Conservation (phyloP, 164 flowering plant genomes). For the Vitis rupestris region DNA sequence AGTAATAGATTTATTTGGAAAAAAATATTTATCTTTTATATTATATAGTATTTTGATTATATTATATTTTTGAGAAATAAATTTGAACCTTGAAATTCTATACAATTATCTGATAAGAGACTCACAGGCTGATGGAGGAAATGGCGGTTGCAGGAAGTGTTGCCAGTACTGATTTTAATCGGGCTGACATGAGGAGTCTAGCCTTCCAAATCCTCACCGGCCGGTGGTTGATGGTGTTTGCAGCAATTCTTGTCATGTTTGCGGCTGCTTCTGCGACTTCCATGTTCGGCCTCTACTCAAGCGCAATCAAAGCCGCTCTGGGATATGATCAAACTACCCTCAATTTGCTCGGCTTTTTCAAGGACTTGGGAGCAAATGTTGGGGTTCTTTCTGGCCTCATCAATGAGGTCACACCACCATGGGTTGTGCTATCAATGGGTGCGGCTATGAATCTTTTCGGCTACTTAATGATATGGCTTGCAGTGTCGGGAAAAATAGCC, state of each 20-base stretch:
- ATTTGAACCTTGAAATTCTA: too few relatives aligned
- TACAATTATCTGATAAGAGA: too few relatives aligned
- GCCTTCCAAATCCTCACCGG: slow-evolving; percentile 20
- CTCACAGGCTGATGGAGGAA: too few relatives aligned
- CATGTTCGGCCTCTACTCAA: slow-evolving; percentile 39
- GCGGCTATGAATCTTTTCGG: slow-evolving; percentile 34
- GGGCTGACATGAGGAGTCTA: slow-evolving; percentile 5
- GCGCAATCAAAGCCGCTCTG: slow-evolving; percentile 25
- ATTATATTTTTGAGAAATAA: too few relatives aligned
- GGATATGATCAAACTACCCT: slow-evolving; percentile 41
- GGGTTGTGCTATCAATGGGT: slow-evolving; percentile 37
- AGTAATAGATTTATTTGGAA: too few relatives aligned
- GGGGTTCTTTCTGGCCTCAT: slow-evolving; percentile 36
- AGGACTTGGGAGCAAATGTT: slow-evolving; percentile 39
- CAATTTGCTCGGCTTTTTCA: slow-evolving; percentile 32
- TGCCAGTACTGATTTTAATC: too few relatives aligned
- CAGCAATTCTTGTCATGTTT: slow-evolving; percentile 31
- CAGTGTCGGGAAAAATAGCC: slow-evolving; percentile 26
- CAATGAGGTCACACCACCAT: slow-evolving; percentile 41
- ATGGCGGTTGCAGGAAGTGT: not conserved
- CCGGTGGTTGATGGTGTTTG: slow-evolving; percentile 41
- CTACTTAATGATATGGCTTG: slow-evolving; percentile 44
- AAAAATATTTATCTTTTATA: too few relatives aligned
- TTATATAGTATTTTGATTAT: too few relatives aligned
- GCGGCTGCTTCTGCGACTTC: slow-evolving; percentile 31